These are phyloP conservation scores for Solanum sparsipilum DNA, from an alignment of 257 asterid genomes.

Conservation along the genomic window DNA sequence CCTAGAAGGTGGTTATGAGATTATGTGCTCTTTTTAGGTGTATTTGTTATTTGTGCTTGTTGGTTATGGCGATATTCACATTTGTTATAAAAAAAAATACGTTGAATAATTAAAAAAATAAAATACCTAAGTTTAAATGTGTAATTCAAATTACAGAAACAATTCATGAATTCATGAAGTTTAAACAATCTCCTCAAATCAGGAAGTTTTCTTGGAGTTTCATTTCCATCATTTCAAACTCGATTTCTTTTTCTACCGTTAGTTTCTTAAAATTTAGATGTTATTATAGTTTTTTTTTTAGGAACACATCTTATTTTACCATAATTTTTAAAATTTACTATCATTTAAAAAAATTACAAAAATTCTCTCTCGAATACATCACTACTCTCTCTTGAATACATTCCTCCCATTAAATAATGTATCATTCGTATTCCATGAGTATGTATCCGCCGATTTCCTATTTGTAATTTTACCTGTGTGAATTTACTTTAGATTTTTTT, in stretches of 20 bases:
- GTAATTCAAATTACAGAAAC: neutral
- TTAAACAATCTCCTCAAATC: neutral
- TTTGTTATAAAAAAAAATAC: neutral
- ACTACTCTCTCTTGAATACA: neutral
- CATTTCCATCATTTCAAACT: neutral
- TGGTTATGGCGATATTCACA: neutral
- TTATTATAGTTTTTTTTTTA: too few relatives aligned
- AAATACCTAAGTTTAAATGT: too few relatives aligned
- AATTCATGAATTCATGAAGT: neutral
- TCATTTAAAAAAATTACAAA: too few relatives aligned
- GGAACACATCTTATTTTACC: neutral
- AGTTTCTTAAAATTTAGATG: too few relatives aligned
- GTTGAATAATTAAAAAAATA: too few relatives aligned
- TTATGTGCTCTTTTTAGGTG: neutral
- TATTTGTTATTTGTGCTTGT: neutral
- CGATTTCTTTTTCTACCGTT: too few relatives aligned
- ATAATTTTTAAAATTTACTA: too few relatives aligned
- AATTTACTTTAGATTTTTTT: too few relatives aligned
- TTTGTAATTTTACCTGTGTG: too few relatives aligned
- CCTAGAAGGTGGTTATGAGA: neutral
- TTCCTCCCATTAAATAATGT: too few relatives aligned
- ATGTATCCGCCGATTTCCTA: too few relatives aligned
- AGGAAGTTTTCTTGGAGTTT: neutral
- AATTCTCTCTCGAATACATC: neutral
- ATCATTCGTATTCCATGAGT: too few relatives aligned